Evolutionary conservation across 1,284 basidiomycete species (phyloP).

Genomic region (Sanghuangporus baumii): DNA sequence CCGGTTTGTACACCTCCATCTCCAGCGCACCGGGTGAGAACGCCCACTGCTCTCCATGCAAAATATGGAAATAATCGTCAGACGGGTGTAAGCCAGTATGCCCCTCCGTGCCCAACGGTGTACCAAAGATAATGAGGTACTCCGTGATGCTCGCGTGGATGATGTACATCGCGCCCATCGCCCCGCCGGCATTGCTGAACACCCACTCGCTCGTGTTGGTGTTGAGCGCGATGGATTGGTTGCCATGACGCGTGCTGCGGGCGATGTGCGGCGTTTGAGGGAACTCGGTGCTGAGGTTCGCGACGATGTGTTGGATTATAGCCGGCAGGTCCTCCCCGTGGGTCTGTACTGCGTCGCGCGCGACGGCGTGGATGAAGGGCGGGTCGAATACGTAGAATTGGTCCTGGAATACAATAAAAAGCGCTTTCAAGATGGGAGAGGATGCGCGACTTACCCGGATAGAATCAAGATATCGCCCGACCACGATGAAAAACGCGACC

Average conservation of each 20-base stretch:
- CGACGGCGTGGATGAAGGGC: conserved; percentile 56
- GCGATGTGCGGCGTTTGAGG: conserved; percentile 30
- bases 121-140: conserved; percentile 94
- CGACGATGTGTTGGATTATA: conserved; percentile 74
- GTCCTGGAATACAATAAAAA: conserved; percentile 27
- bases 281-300: conserved; percentile 68
- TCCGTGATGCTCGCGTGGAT: conserved; percentile 93
- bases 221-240: conserved; percentile 51
- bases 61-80: conserved; percentile 97
- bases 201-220: conserved; percentile 80
- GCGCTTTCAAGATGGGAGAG: background rate
- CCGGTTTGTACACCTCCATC: conserved; percentile 81
- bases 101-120: conserved; percentile 93
- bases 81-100: conserved; percentile 93
- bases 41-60: conserved; percentile 91
- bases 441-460: conserved; percentile 43
- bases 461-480: conserved; percentile 46
- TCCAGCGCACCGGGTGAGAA: conserved; percentile 77
- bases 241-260: background rate
- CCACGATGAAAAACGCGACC: conserved; percentile 35
- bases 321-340: conserved; percentile 56
- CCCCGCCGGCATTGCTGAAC: conserved; percentile 96
- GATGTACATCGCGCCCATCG: conserved; percentile 98
- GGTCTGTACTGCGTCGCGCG: conserved; percentile 62
- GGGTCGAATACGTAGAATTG: conserved; percentile 73